Evolutionary conservation across 2,329 filamentous ascomycete genomes (phyloP).

Genomic region (Purpureocillium takamizusanense): DNA sequence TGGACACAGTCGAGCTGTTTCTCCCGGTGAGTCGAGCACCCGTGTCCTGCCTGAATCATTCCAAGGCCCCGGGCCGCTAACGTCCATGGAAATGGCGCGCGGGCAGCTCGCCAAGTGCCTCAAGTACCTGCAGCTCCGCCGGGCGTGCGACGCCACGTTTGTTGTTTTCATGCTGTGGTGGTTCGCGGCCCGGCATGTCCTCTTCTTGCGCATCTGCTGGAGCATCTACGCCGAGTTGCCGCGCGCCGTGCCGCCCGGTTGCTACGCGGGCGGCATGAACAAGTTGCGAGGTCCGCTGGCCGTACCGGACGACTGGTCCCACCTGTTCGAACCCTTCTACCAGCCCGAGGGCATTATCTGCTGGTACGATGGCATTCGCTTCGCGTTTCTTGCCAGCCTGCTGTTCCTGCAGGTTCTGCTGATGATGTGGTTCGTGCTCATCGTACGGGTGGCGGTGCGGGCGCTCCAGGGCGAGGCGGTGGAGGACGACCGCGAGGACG

Average conservation of each 20-base stretch:
- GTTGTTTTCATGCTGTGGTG: conserved; percentile 79
- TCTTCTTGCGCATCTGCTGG: conserved; percentile 73
- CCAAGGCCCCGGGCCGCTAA: too few relatives aligned
- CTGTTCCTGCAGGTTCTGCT: conserved; percentile 72
- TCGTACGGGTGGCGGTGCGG: conserved; percentile 68
- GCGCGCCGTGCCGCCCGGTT: conserved; percentile 53
- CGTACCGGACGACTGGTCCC: conserved; percentile 40
- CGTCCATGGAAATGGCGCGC: too few relatives aligned
- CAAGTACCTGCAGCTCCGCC: conserved; percentile 75
- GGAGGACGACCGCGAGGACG: conserved; percentile 80
- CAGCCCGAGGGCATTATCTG: conserved; percentile 67
- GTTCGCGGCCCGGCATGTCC: conserved; percentile 73
- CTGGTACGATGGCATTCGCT: conserved; percentile 68
- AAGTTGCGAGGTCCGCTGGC: conserved; percentile 45
- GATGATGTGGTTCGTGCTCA: conserved; percentile 84
- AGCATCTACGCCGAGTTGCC: conserved; percentile 66
- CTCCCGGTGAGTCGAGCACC: conserved; percentile 56
- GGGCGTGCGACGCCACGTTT: conserved; percentile 73
- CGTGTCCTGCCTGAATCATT: too few relatives aligned
- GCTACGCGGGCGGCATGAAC: conserved; percentile 55
- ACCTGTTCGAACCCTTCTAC: conserved; percentile 66
- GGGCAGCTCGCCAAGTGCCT: conserved; percentile 87
- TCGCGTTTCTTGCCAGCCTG: conserved; percentile 67
- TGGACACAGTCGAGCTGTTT: conserved; percentile 88
- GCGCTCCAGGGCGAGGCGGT: conserved; percentile 70